A percentile compares a stretch with the other conserved stretches of the same genome.
Evolutionary conservation across 2,329 filamentous ascomycete genomes (phyloP).

Genomic region (Penicillium sp.): DNA sequence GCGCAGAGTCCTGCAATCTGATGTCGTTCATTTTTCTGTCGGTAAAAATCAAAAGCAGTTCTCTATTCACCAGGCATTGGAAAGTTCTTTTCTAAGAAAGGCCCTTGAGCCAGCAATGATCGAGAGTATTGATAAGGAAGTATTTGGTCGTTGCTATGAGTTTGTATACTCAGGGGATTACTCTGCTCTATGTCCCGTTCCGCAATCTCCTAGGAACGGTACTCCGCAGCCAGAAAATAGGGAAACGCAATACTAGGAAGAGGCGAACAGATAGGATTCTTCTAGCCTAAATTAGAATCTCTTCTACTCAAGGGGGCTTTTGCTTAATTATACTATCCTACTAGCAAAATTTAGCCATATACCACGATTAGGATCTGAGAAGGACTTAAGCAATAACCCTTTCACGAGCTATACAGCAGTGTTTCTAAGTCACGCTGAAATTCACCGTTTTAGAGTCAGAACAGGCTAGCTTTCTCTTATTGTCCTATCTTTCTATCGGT

Average conservation of each 20-base stretch:
- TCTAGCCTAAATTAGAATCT: background rate
- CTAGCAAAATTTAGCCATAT: background rate
- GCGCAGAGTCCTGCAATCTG: background rate
- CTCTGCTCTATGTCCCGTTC: background rate
- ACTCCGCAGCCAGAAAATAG: background rate
- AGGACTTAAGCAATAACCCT: background rate
- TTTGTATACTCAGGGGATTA: background rate
- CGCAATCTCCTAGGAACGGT: too few relatives aligned
- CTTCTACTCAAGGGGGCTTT: background rate
- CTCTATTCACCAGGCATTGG: background rate
- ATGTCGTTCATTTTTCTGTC: background rate
- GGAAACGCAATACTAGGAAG: background rate
- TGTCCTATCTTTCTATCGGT: background rate
- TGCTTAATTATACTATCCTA: background rate
- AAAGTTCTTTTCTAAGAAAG: background rate
- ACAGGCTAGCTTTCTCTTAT: background rate
- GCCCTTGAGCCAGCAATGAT: background rate
- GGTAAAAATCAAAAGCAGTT: background rate
- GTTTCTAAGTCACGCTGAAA: background rate
- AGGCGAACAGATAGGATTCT: background rate
- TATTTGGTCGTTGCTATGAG: background rate
- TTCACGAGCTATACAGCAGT: background rate
- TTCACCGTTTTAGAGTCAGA: background rate
- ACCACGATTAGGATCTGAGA: background rate
- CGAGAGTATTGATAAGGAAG: background rate